Conservation (phyloP, 164 flowering plant species). For the Stephania yunnanensis region DNA sequence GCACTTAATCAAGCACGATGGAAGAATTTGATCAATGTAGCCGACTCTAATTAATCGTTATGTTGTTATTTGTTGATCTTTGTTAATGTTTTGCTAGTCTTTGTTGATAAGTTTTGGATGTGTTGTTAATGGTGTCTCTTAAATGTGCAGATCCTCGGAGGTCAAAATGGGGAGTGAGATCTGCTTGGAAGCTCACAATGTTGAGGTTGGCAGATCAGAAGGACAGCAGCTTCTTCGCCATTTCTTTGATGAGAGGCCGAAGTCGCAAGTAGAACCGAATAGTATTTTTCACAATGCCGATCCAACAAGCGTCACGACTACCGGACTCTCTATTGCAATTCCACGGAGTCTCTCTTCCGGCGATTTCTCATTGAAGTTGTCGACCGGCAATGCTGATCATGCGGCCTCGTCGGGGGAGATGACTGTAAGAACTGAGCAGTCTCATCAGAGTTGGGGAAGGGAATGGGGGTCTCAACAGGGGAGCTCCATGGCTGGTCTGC, state of each 20-base stretch:
- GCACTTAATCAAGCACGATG: too few relatives aligned
- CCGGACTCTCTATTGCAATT: constrained; percentile 52
- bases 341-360: constrained; percentile 37
- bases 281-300: constrained; percentile 18
- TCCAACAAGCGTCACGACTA: constrained; percentile 28
- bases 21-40: too few relatives aligned
- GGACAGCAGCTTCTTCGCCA: constrained; percentile 47
- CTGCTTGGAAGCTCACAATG: constrained; percentile 21
- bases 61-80: too few relatives aligned
- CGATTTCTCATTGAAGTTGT: constrained; percentile 65
- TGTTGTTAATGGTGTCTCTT: not conserved
- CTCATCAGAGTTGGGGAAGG: constrained; percentile 34
- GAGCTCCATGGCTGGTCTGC: constrained; percentile 71
- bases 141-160: constrained; percentile 31
- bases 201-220: constrained; percentile 16
- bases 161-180: constrained; percentile 22
- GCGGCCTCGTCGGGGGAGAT: constrained; percentile 12
- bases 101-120: not conserved
- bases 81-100: not conserved
- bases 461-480: constrained; percentile 44
- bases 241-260: constrained; percentile 85
- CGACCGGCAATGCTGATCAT: constrained; percentile 44
- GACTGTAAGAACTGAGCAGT: constrained; percentile 24
- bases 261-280: constrained; percentile 36
- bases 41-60: too few relatives aligned